Base-by-base conservation (phyloP, 306 rosid species). In the Mucuna pruriens region DNA sequence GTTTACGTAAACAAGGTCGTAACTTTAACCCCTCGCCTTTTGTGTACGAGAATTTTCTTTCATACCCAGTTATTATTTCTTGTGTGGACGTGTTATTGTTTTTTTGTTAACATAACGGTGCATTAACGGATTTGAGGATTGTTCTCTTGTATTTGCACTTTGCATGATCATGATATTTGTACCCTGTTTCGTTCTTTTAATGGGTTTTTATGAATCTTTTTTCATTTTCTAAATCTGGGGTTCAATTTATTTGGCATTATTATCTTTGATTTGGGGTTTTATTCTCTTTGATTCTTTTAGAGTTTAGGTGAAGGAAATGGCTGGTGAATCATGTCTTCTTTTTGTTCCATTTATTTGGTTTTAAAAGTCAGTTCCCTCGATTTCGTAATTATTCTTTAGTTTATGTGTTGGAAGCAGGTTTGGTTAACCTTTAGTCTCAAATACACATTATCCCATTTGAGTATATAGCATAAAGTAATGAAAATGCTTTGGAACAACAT, bases 271-370 rank as follows among this genome's bases (percentile, higher is more conserved):
- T 13, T 16, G 48, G 22, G 54, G n/a, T 7, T 60, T 42, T 71
- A 48, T 36, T 80, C 39, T 63, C 9, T 64, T 1, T 12, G 48
- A 6, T 51, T 54, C 25, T 55, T 55, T 54, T 40, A 15, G 42
- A 58, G 6, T 31, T 71, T 67, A 16, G 76, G 76, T 66, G 70
- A 52, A 39, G 46, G 75, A 15, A 38, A 33, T 49, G 45, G 52
- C 4, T 15, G 31, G 51, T 45, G 67, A 60, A 19, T 75, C 54
- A 45, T 60, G 36, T 48, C 3, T 44, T 80, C 66, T 71, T 23
- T 77, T 25, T 51, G 42, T 20, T 73, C 36, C n/a, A 20, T 65
- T 62, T 75, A 9, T 10, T 71, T 23, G 85, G 55, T 71, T 31
- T 73, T 4, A 20, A 31, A 31, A 16, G 29, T 55, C 61, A 31